Evolutionary conservation across 2,329 filamentous ascomycete genomes (phyloP).

Genomic region (Fusarium chaquense): DNA sequence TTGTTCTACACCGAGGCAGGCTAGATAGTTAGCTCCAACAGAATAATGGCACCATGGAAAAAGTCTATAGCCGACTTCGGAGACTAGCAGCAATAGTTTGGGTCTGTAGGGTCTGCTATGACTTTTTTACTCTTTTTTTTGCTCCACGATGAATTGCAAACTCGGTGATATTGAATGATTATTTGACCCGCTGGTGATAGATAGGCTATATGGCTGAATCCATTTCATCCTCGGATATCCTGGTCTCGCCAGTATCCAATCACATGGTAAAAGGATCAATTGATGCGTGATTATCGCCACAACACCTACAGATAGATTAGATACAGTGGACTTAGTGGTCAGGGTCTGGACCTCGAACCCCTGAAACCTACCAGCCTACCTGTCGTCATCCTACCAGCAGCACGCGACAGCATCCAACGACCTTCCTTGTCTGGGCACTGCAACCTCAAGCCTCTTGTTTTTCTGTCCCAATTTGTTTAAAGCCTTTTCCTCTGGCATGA

Average conservation of each 20-base stretch:
- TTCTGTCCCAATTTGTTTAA: not conserved
- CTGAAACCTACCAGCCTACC: not conserved
- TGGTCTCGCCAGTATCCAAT: not conserved
- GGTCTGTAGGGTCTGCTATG: not conserved
- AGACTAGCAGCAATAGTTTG: not conserved
- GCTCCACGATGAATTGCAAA: not conserved
- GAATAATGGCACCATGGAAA: constrained; percentile 10
- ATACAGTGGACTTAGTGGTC: not conserved
- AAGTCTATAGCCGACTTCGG: constrained; percentile 15
- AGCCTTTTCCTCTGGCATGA: not conserved
- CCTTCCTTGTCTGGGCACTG: constrained; percentile 20
- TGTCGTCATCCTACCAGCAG: not conserved
- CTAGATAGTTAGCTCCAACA: constrained; percentile 6
- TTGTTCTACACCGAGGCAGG: not conserved
- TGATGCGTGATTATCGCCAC: not conserved
- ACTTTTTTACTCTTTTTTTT: not conserved
- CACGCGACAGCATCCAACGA: constrained; percentile 23
- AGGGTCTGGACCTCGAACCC: constrained; percentile 16
- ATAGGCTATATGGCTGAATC: not conserved
- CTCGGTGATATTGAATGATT: not conserved
- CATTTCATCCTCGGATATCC: not conserved
- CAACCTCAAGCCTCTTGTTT: not conserved
- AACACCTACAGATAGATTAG: not conserved
- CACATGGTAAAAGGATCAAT: not conserved
- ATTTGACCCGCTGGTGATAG: not conserved